Base-by-base conservation (phyloP, 805 yeast genomes). In the Komagataella ulmi region DNA sequence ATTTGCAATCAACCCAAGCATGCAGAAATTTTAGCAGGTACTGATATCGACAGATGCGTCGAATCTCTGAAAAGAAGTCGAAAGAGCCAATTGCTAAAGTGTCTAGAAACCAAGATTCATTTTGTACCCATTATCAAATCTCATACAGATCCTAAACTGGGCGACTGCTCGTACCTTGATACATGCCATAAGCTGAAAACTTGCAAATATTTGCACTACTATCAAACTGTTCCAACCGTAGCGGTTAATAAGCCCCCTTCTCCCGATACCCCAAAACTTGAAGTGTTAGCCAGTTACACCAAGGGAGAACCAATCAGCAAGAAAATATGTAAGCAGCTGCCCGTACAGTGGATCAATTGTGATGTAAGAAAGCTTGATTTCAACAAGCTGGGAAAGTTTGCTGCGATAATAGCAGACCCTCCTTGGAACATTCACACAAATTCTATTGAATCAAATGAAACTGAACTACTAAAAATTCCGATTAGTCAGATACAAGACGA, bases 401-500 rank as follows among this genome's bases (percentile, higher is more conserved):
- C 83, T 45, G 88, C 83, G 2, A 80, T 90, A 10, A 78, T 91
- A 51, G 91, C 96, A 0, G 98, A 90, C 64, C 97, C 97, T 3
- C 93, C 97, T 6, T 90, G 98, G 98, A 90, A 88, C 56, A 90
- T 90, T 56, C 97, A 90, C 67, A 89, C 87, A 90, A 84, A 85
- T 52, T 61, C 69, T 44, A 50, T 59, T 58, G 18, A 3, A 21
- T 81, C 88, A 62, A 83, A 84, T 53, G 95, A 87, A 61, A 75
- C 79, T 2, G 96, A 88, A 57, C 69, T 90, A 44, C 65, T 83
- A 50, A 71, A 78, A 8, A 69, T 90, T 21, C 83, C 87, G 24
- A 74, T 90, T 64, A 74, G 76, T 44, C 67, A 74, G 47, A 71
- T 90, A 43, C 97, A 89, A 62, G 83, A 80, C 51, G 95, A 88